Evolutionary conservation across 805 yeast genomes (phyloP).

Genomic region (Lipomyces yamanashiensis): DNA sequence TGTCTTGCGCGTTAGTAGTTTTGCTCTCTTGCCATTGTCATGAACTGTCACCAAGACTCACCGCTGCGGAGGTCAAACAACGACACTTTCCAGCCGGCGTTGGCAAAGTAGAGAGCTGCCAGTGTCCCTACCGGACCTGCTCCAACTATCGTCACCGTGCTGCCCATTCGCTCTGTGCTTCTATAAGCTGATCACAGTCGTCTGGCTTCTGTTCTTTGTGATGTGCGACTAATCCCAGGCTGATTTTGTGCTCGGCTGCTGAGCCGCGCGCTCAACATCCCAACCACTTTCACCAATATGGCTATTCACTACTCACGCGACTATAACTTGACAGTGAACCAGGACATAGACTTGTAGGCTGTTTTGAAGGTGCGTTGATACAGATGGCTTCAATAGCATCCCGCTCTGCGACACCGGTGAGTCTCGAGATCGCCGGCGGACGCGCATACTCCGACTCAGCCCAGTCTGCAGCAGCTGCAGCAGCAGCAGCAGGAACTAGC

Average conservation of each 20-base stretch:
- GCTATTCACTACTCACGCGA: no score
- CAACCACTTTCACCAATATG: no score
- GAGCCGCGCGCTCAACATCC: no score
- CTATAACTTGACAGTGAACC: no score
- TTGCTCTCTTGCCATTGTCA: not conserved
- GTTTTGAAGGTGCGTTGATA: not conserved
- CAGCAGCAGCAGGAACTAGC: not conserved
- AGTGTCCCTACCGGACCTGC: slow-evolving; percentile 91
- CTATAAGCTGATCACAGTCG: no score
- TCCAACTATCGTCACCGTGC: slow-evolving; percentile 58
- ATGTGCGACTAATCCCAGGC: not conserved
- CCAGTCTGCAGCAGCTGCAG: not conserved
- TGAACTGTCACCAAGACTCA: slow-evolving; percentile 50
- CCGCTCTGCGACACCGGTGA: slow-evolving; percentile 2
- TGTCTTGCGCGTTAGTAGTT: not conserved
- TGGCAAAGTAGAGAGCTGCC: slow-evolving; percentile 77
- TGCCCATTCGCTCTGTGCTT: not conserved
- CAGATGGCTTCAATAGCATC: slow-evolving; percentile 9
- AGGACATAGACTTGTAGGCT: no score
- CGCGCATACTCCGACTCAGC: slow-evolving; percentile 1
- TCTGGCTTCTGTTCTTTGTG: not conserved
- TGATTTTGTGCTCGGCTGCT: not conserved
- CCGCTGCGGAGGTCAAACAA: slow-evolving; percentile 75
- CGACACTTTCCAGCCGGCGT: slow-evolving; percentile 72
- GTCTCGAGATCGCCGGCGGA: not conserved